Evolutionary conservation across 768 basidiomycete species (phyloP).

Genomic region (Amanita phalloides): DNA sequence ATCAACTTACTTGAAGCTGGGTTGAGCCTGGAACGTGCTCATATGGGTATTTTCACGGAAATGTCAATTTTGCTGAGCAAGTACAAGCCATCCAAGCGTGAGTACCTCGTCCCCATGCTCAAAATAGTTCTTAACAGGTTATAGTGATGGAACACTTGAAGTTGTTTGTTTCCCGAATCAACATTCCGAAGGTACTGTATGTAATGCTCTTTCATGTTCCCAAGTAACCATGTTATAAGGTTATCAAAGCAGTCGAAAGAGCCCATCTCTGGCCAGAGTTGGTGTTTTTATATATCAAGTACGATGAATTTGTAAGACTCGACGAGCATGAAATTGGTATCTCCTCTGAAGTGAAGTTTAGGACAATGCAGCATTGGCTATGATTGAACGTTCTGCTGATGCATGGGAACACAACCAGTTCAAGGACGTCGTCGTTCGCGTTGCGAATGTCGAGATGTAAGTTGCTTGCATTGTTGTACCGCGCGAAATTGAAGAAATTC

Average conservation of each 20-base stretch:
- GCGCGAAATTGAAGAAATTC: constrained; percentile 6
- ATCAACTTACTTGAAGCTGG: constrained; percentile 89
- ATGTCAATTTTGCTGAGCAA: constrained; percentile 88
- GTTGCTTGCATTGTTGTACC: constrained; percentile 10
- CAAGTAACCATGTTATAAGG: constrained; percentile 16
- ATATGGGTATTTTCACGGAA: constrained; percentile 99
- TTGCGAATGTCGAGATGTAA: constrained; percentile 95
- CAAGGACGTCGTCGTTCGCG: constrained; percentile 95
- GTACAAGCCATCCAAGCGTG: constrained; percentile 87
- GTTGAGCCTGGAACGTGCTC: constrained; percentile 92
- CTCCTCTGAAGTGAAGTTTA: constrained; percentile 16
- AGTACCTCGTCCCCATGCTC: constrained; percentile 18
- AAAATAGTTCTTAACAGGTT: background rate
- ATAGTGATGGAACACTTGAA: constrained; percentile 98
- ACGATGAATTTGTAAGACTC: constrained; percentile 77
- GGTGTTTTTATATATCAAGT: constrained; percentile 97
- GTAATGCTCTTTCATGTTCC: background rate
- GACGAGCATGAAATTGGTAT: background rate
- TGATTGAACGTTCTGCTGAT: constrained; percentile 98
- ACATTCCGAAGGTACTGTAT: constrained; percentile 71
- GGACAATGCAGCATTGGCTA: constrained; percentile 96
- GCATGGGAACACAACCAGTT: constrained; percentile 99
- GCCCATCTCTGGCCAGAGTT: constrained; percentile 98
- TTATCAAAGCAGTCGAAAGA: constrained; percentile 92
- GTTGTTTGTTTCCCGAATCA: constrained; percentile 90